These are phyloP conservation scores for Xerocomellus intermedius DNA, from an alignment of 768 basidiomycete species.

Conservation along the genomic window DNA sequence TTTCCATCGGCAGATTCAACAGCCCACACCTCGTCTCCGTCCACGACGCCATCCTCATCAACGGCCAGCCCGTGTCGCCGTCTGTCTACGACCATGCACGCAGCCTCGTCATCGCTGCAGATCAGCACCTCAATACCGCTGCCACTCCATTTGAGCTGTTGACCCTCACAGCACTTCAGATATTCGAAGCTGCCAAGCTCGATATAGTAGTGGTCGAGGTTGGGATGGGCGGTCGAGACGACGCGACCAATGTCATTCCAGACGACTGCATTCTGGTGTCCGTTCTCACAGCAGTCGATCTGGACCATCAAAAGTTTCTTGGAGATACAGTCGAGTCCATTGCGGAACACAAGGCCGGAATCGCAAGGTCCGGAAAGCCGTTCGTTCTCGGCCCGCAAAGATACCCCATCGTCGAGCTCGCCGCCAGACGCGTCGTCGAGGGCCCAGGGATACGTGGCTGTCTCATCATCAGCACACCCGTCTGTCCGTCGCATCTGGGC, in stretches of 20 bases:
- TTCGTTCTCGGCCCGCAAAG: conserved; percentile 69
- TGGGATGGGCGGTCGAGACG: conserved; percentile 89
- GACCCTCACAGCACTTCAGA: conserved; percentile 72
- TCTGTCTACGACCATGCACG: conserved; percentile 48
- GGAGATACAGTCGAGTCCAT: conserved; percentile 75
- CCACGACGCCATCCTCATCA: conserved; percentile 73
- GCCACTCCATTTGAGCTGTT: conserved; percentile 83
- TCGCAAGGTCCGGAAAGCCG: conserved; percentile 59
- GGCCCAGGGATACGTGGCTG: conserved; percentile 38
- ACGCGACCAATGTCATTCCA: conserved; percentile 91
- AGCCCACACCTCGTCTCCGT: conserved; percentile 85
- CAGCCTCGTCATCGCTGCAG: conserved; percentile 45
- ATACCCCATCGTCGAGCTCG: conserved; percentile 46
- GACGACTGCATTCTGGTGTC: conserved; percentile 67
- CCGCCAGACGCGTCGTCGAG: conserved; percentile 44
- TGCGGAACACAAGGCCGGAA: conserved; percentile 79
- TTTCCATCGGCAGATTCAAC: conserved; percentile 82
- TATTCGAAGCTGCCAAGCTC: conserved; percentile 68
- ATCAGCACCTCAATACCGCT: conserved; percentile 41
- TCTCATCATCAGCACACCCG: conserved; percentile 36
- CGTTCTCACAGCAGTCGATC: conserved; percentile 82
- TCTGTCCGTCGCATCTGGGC: conserved; percentile 34
- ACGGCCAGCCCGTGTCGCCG: conserved; percentile 50
- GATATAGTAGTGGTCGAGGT: conserved; percentile 90
- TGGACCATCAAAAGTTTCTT: conserved; percentile 92